These are phyloP conservation scores for Dipteronia sinensis DNA, from an alignment of 345 rosid species.

Conservation along the genomic window DNA sequence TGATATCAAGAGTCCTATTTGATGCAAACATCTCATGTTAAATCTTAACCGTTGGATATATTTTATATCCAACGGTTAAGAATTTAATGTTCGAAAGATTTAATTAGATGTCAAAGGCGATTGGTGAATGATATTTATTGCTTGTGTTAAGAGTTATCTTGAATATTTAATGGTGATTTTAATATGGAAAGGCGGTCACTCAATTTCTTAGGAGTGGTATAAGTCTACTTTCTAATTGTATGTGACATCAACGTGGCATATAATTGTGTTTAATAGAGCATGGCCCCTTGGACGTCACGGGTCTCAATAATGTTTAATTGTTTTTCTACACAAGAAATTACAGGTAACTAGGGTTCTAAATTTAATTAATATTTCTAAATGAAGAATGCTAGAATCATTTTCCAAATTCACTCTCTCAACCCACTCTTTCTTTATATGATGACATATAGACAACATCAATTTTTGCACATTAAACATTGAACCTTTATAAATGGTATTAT, in stretches of 20 bases:
- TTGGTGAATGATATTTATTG: background rate
- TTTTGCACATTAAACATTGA: too few species aligned
- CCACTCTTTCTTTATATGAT: too few species aligned
- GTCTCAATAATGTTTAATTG: conserved; percentile 16
- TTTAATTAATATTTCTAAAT: background rate
- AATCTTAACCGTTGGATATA: too few species aligned
- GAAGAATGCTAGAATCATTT: too few species aligned
- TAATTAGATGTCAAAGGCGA: too few species aligned
- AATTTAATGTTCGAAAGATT: too few species aligned
- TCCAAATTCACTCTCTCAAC: too few species aligned
- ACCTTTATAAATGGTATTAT: too few species aligned
- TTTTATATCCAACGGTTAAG: too few species aligned
- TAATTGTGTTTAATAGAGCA: conserved; percentile 13
- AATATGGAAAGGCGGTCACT: conserved; percentile 2
- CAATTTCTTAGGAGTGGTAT: background rate
- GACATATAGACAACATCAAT: too few species aligned
- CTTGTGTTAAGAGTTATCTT: conserved; percentile 8
- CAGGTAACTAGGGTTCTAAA: background rate
- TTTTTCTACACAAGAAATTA: background rate
- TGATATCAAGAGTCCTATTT: too few species aligned
- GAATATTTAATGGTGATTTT: background rate
- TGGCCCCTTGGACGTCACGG: background rate
- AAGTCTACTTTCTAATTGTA: conserved; percentile 8
- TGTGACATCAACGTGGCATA: background rate
- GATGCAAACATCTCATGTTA: too few species aligned